A percentile compares a stretch with the other conserved stretches of the same genome.
These are phyloP conservation scores for Botryotinia narcissicola DNA, from an alignment of 2,329 filamentous ascomycete species.

Conservation along the genomic window DNA sequence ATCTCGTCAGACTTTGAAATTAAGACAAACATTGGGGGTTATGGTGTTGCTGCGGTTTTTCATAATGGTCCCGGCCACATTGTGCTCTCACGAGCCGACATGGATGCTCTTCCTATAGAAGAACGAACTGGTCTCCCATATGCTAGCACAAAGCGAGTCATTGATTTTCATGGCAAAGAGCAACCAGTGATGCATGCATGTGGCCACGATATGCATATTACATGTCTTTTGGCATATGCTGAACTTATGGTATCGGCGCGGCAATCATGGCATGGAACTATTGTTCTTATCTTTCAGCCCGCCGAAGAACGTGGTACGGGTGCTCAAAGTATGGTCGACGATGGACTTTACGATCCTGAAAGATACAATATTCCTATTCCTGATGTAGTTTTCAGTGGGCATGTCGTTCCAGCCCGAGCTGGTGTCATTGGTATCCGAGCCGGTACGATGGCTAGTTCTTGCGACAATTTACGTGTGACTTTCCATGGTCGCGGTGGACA, in stretches of 20 bases:
- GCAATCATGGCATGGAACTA: conserved; percentile 57
- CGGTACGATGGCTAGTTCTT: conserved; percentile 39
- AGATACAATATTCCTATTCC: conserved; percentile 49
- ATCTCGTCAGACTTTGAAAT: conserved; percentile 42
- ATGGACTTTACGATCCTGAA: conserved; percentile 48
- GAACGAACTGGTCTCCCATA: conserved; percentile 56
- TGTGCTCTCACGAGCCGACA: conserved; percentile 59
- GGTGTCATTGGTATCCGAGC: conserved; percentile 38
- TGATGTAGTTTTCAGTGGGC: conserved; percentile 52
- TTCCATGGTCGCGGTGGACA: conserved; percentile 45
- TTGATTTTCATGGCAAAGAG: conserved; percentile 44
- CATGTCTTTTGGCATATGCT: conserved; percentile 53
- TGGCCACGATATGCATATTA: conserved; percentile 65
- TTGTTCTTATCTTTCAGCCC: conserved; percentile 65
- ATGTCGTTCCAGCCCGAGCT: conserved; percentile 45
- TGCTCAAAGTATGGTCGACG: conserved; percentile 60
- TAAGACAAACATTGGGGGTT: conserved; percentile 52
- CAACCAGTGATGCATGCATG: conserved; percentile 66
- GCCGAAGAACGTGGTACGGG: conserved; percentile 63
- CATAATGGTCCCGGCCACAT: conserved; percentile 53
- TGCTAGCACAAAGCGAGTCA: conserved; percentile 45
- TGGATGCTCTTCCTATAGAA: conserved; percentile 57
- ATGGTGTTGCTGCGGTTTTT: conserved; percentile 55
- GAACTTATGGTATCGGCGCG: conserved; percentile 45
- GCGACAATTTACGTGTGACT: conserved; percentile 40